Evolutionary conservation across 1,284 basidiomycete species (phyloP).

Genomic region (Moesziomyces globuligerus): DNA sequence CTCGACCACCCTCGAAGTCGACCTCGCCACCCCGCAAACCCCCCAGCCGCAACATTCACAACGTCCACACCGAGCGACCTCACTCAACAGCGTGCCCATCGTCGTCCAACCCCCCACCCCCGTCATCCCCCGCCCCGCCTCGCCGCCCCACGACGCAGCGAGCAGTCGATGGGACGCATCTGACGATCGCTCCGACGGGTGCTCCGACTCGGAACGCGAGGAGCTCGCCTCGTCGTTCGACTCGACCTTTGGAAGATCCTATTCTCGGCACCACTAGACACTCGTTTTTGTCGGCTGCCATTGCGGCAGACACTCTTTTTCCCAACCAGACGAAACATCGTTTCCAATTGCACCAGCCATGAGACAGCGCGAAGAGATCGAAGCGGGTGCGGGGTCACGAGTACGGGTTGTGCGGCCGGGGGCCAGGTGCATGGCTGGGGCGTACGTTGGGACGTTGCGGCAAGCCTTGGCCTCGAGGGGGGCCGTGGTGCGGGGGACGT

Average conservation of each 20-base stretch:
- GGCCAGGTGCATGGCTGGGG: too few relatives aligned
- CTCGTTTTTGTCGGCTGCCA: neutral
- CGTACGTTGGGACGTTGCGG: too few relatives aligned
- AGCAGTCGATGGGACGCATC: too few relatives aligned
- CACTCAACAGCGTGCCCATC: constrained; percentile 8
- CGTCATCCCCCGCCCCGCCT: neutral
- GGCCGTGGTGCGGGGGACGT: neutral
- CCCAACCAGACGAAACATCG: too few relatives aligned
- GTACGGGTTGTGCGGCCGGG: neutral
- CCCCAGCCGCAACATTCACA: too few relatives aligned
- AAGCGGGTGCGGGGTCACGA: neutral
- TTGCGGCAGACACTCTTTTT: too few relatives aligned
- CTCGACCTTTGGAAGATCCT: constrained; percentile 6
- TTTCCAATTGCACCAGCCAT: neutral
- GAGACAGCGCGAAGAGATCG: neutral
- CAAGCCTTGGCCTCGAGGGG: too few relatives aligned
- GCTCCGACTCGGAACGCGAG: neutral
- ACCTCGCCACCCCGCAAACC: neutral
- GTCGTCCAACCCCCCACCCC: constrained; percentile 9
- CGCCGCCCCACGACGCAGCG: constrained; percentile 5
- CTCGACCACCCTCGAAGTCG: neutral
- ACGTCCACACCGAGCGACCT: too few relatives aligned
- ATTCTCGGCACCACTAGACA: neutral
- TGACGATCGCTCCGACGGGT: neutral
- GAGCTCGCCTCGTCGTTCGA: constrained; percentile 1